Percentiles rank a stretch among this genome's conserved stretches.
phyloP scores from a whole-genome alignment of 2,329 filamentous ascomycete genomes.

The Botrytis cinerea region DNA sequence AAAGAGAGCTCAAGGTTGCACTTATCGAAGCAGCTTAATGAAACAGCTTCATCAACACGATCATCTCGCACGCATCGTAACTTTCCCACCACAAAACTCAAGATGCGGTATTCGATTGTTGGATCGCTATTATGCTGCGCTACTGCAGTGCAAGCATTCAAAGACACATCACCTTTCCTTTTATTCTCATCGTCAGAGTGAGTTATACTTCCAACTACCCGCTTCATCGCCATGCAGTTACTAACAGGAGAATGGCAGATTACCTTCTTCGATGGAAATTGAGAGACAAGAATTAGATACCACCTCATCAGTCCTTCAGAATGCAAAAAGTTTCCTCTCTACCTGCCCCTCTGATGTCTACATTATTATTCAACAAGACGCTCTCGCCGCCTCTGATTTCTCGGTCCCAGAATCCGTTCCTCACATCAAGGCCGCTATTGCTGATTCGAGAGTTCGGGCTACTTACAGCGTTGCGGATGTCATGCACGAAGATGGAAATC shows the following conservation, averaged over 20 bases:
- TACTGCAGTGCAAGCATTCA: conserved; percentile 69
- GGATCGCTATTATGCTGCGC: conserved; percentile 54
- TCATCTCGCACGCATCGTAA: conserved; percentile 14
- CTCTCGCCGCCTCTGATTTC: conserved; percentile 71
- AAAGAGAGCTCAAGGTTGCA: not conserved
- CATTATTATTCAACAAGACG: conserved; percentile 75
- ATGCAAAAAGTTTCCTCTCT: conserved; percentile 52
- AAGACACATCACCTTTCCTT: conserved; percentile 85
- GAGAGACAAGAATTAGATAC: conserved; percentile 33
- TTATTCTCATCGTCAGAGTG: conserved; percentile 68
- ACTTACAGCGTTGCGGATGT: conserved; percentile 55
- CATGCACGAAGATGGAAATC: conserved; percentile 47
- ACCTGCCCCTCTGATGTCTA: conserved; percentile 75
- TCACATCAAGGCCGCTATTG: conserved; percentile 47
- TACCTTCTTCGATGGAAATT: conserved; percentile 28
- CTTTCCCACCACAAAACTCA: conserved; percentile 34
- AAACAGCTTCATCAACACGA: conserved; percentile 21
- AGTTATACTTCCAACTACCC: conserved; percentile 24
- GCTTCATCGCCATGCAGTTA: not conserved
- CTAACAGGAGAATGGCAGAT: conserved; percentile 27
- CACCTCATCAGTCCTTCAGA: conserved; percentile 29
- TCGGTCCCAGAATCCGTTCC: conserved; percentile 51
- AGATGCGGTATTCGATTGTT: conserved; percentile 58
- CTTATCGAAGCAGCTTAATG: conserved; percentile 20
- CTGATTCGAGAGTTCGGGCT: conserved; percentile 29